These are phyloP conservation scores for Diaporthe sp. DNA, from an alignment of 2,329 filamentous ascomycete genomes.

Conservation along the genomic window DNA sequence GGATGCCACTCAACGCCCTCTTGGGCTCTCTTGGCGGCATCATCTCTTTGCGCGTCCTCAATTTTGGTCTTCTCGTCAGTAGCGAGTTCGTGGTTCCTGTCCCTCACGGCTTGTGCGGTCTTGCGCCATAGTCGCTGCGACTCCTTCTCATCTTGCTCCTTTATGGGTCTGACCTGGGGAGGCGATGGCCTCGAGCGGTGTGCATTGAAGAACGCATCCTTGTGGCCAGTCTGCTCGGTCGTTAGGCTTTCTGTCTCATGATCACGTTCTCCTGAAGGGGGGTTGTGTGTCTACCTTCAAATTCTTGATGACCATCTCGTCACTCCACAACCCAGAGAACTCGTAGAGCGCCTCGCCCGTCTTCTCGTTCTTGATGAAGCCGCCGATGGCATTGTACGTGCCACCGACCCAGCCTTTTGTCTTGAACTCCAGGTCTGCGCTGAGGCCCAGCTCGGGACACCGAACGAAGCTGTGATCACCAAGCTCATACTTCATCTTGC, in stretches of 20 bases:
- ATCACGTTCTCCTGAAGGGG: too few species aligned
- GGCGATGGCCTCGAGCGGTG: slow-evolving; percentile 79
- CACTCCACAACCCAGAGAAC: slow-evolving; percentile 91
- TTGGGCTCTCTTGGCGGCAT: slow-evolving; percentile 82
- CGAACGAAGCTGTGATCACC: slow-evolving; percentile 94
- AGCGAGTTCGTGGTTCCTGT: slow-evolving; percentile 86
- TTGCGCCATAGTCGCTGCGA: slow-evolving; percentile 89
- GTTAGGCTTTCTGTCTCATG: slow-evolving; percentile 30
- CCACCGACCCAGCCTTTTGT: slow-evolving; percentile 97
- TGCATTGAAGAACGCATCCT: slow-evolving; percentile 90
- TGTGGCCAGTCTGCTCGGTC: slow-evolving; percentile 79
- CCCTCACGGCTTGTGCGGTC: slow-evolving; percentile 84
- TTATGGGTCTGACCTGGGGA: slow-evolving; percentile 78
- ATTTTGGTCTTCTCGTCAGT: slow-evolving; percentile 98
- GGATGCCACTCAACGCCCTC: slow-evolving; percentile 90
- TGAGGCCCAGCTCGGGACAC: slow-evolving; percentile 87
- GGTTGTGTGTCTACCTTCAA: slow-evolving; percentile 66
- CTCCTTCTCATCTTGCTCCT: slow-evolving; percentile 90
- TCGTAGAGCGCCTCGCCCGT: slow-evolving; percentile 91
- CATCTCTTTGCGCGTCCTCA: slow-evolving; percentile 90
- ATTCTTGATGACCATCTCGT: slow-evolving; percentile 93
- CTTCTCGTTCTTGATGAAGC: slow-evolving; percentile 87
- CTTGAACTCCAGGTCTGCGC: slow-evolving; percentile 97
- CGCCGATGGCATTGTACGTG: slow-evolving; percentile 95
- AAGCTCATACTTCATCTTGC: slow-evolving; percentile 99